These are phyloP conservation scores for Protomyces arabidopsidicola DNA, from an alignment of 1,139 yeast species.

Conservation along the genomic window DNA sequence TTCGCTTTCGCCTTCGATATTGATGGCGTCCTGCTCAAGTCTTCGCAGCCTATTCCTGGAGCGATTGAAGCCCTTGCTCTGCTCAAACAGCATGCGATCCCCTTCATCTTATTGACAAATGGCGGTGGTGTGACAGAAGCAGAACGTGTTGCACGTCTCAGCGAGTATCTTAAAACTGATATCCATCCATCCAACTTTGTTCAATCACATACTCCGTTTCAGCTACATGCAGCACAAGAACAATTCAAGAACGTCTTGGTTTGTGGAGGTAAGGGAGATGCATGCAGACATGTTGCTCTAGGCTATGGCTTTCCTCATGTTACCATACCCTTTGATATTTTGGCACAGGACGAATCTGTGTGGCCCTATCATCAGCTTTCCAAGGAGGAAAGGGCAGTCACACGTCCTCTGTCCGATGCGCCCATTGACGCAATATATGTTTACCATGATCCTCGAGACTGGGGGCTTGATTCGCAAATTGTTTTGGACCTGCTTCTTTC, in stretches of 20 bases:
- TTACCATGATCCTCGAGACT: constrained; percentile 86
- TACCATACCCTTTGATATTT: constrained; percentile 68
- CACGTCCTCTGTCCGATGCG: constrained; percentile 40
- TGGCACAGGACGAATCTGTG: constrained; percentile 53
- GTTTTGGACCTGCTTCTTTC: constrained; percentile 70
- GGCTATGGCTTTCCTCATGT: constrained; percentile 67
- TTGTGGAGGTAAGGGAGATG: constrained; percentile 66
- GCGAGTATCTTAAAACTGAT: constrained; percentile 53
- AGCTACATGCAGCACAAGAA: constrained; percentile 60
- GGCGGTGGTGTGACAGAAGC: constrained; percentile 83
- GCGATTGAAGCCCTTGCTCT: constrained; percentile 65
- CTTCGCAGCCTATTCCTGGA: constrained; percentile 73
- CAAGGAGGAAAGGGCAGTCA: constrained; percentile 48
- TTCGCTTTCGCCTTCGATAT: constrained; percentile 78
- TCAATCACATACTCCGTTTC: constrained; percentile 89
- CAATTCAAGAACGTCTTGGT: constrained; percentile 58
- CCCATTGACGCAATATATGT: constrained; percentile 76
- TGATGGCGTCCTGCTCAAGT: constrained; percentile 76
- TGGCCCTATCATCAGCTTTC: constrained; percentile 69
- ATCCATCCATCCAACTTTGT: constrained; percentile 72
- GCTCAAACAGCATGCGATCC: constrained; percentile 73
- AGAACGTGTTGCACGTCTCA: constrained; percentile 63
- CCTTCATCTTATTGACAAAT: constrained; percentile 78
- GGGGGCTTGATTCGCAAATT: constrained; percentile 83
- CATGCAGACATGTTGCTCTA: constrained; percentile 33